Evolutionary conservation across 768 basidiomycete genomes (phyloP), one percentile per base, ranked within the genome.

Genomic region (Psilocybe azurescens): DNA sequence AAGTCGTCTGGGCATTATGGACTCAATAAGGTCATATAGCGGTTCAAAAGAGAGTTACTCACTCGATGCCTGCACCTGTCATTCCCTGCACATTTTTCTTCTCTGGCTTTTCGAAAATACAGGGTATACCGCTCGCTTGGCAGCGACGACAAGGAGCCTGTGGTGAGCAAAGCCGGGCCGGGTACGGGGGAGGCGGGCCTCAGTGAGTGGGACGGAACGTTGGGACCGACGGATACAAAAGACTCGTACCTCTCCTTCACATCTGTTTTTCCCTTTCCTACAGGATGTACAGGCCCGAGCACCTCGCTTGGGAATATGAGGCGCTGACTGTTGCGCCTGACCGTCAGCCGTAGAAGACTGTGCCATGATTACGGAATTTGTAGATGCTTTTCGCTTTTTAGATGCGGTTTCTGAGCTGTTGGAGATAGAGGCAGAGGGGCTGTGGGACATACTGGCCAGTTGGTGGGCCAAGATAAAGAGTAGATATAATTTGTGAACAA

Each of bases 61-160:
- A 94, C 91, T 94, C 93, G 52, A 89, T 83, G 69, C 90, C 89
- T 51, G 88, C 84, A 50, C 80, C 83, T 61, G 89, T 78, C 69
- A 87, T 73, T 9, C 78, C 75, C 66, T 85, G 86, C 1, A 77
- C 78, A 73, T 81, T 86, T 79, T 95, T 95, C 83, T 91, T 93
- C 77, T 94, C 91, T 68, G 94, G 94, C 74, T 94, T 94, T 76
- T 95, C 94, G 75, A 95, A 95, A 58, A 95, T 75, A 72, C 94
- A 95, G 44, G 84, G 83, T 5, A 86, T 89, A 13, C 91, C 91
- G 71, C 88, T 91, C 57, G 90, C 81, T 73, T 91, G 89, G 80
- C 94, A 95, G 60, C 94, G 89, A 79, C 90, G 88, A 84, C 94
- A 95, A 68, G 93, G 93, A 79, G 92, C 83, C 93, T 95, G 73